phyloP scores from a whole-genome alignment of 2,329 filamentous ascomycete species.

The Rhynchosporium graminicola region DNA sequence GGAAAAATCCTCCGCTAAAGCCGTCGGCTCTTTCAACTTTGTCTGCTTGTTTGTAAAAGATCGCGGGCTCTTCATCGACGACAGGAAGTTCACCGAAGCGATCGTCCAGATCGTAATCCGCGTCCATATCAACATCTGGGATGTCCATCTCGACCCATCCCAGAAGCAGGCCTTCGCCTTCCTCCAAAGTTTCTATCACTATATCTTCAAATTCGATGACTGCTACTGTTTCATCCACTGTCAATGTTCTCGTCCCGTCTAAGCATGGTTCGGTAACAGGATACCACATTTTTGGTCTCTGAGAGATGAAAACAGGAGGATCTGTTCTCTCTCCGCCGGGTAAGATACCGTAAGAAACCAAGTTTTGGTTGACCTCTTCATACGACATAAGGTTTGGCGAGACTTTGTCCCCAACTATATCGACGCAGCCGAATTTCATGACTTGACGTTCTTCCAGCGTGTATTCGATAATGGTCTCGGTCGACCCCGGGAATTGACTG shows the following conservation, averaged over 20 bases:
- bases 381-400: slow-evolving; percentile 3
- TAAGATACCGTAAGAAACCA: background rate
- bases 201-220: slow-evolving; percentile 4
- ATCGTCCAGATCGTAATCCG: background rate
- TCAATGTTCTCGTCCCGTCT: background rate
- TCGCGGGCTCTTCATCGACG: slow-evolving; percentile 6
- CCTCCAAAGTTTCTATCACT: background rate
- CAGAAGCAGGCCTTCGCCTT: background rate
- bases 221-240: slow-evolving; percentile 3
- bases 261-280: slow-evolving; percentile 9
- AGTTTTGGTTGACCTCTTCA: background rate
- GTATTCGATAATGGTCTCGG: background rate
- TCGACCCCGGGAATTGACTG: background rate
- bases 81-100: background rate
- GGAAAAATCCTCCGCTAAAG: slow-evolving; percentile 28
- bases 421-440: background rate
- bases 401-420: background rate
- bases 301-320: background rate
- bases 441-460: slow-evolving; percentile 9
- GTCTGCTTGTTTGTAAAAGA: background rate
- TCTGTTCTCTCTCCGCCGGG: background rate
- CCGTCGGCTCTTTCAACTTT: slow-evolving; percentile 16
- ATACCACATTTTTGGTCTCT: slow-evolving; percentile 9
- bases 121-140: background rate
- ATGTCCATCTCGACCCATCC: slow-evolving; percentile 5